Percentiles rank a stretch among this genome's conserved stretches.
These are phyloP conservation scores for Gilbertella persicaria DNA, from an alignment of 371 early-diverging fungal species.

Conservation along the genomic window DNA sequence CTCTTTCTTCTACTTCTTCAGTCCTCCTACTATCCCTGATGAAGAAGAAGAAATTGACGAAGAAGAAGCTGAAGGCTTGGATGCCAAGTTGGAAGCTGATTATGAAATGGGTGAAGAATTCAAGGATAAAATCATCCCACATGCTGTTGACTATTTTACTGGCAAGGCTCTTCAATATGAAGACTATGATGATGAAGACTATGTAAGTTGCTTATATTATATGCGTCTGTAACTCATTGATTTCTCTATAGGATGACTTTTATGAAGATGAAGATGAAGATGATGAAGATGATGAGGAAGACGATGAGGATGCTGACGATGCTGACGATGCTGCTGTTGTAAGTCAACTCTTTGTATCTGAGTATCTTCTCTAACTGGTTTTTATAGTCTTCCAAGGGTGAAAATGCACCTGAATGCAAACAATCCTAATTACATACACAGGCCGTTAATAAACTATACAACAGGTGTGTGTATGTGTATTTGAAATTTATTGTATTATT, in stretches of 20 bases:
- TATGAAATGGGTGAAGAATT: slow-evolving; percentile 94
- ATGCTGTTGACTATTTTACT: slow-evolving; percentile 97
- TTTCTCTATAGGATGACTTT: slow-evolving; percentile 55
- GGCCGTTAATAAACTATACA: background rate
- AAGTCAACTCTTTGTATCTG: slow-evolving; percentile 23
- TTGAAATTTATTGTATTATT: background rate
- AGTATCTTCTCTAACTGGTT: background rate
- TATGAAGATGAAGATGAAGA: slow-evolving; percentile 65
- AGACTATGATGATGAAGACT: slow-evolving; percentile 69
- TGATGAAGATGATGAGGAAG: slow-evolving; percentile 55
- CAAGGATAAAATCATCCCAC: slow-evolving; percentile 94
- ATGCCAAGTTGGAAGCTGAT: slow-evolving; percentile 86
- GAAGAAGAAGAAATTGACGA: slow-evolving; percentile 75
- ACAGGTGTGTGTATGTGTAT: background rate
- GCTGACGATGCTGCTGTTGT: slow-evolving; percentile 60
- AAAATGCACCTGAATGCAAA: slow-evolving; percentile 69
- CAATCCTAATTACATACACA: slow-evolving; percentile 44
- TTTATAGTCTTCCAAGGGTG: slow-evolving; percentile 44
- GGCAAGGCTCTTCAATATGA: slow-evolving; percentile 92
- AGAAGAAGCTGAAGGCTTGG: slow-evolving; percentile 76
- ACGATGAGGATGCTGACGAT: slow-evolving; percentile 57
- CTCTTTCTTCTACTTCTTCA: slow-evolving; percentile 96
- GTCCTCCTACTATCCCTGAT: slow-evolving; percentile 74
- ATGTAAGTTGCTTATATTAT: slow-evolving; percentile 48
- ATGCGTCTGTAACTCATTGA: background rate